Percentiles rank a stretch among this genome's conserved stretches.
Evolutionary conservation across 2,329 filamentous ascomycete genomes (phyloP).

Genomic region (Elsinoe batatas): DNA sequence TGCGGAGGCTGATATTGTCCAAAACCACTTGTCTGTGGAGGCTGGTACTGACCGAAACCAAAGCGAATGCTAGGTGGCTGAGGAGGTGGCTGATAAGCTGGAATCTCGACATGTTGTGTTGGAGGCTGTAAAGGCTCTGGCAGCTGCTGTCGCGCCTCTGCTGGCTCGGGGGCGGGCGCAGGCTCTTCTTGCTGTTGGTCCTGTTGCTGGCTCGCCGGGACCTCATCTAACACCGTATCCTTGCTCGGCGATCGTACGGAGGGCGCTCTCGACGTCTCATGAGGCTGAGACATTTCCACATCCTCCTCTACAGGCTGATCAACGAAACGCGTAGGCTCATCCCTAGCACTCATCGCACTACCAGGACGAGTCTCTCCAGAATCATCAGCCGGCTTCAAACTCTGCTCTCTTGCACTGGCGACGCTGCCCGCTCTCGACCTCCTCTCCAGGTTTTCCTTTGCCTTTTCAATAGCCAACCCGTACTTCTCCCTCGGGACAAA

Average conservation of each 20-base stretch:
- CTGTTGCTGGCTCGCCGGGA: not conserved
- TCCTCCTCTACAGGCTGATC: not conserved
- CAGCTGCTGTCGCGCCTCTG: not conserved
- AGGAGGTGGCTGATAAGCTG: not conserved
- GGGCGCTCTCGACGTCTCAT: not conserved
- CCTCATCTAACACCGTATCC: not conserved
- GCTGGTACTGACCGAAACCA: not conserved
- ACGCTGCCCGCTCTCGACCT: constrained; percentile 8
- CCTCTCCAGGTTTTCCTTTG: constrained; percentile 21
- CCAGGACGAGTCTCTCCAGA: not conserved
- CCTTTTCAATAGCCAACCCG: constrained; percentile 24
- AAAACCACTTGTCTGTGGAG: not conserved
- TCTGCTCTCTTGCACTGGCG: not conserved
- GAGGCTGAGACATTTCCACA: not conserved
- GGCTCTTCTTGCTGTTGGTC: not conserved
- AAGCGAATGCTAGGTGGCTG: not conserved
- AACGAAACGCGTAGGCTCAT: not conserved
- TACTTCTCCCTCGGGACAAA: constrained; percentile 30
- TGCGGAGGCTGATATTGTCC: not conserved
- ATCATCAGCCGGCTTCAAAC: not conserved
- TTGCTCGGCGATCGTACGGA: not conserved
- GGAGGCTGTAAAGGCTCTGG: not conserved
- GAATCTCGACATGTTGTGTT: not conserved
- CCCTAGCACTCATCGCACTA: not conserved
- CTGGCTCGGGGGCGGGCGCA: not conserved